Evolutionary conservation across 2,329 filamentous ascomycete genomes (phyloP), one percentile per base, ranked within the genome.

Genomic region (Colletotrichum horii): DNA sequence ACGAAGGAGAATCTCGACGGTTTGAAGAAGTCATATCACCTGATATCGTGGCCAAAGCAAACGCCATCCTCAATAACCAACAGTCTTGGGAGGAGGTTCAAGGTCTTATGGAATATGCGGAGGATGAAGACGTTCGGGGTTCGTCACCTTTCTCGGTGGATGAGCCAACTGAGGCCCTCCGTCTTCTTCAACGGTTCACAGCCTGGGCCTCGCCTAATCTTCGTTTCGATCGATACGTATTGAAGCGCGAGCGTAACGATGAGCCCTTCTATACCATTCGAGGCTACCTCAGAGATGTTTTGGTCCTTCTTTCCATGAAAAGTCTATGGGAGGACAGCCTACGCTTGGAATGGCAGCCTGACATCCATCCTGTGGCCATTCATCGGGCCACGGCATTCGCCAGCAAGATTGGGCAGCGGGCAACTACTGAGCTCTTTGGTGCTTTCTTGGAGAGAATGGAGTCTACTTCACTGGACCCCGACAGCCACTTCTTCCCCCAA

Each of bases 151-250:
- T 58, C 30, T 68, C 48, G 0, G 26, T 58, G n/a, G 66, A 8
- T 0, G 16, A 36, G 2, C 22, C 66, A 22, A 56, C 30, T 1
- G 66, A 58, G 38, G 43, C 3, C 6, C 28, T 68, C 9, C 66
- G n/a, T 19, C 28, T 68, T 26, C 4, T 58, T 3, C 30, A 58
- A 34, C 11, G 22, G 1, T 58, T 68, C 0, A 4, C 14, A 11
- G 56, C 15, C 16, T 68, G 66, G 48, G 30, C 48, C 6, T 19
- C 30, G 3, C 66, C 66, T 1, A 68, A 68, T 24, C 16, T 68
- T 4, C 48, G 52, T 12, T 68, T 68, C 66, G 66, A 68, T 12
- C 16, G 22, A 22, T 58, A 68, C 48, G 52, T 68, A 6, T 32
- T 68, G 19, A 58, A 38, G 19, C 30, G 6, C 1, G 48, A 68